These are phyloP conservation scores for Buddleja alternifolia DNA, from an alignment of 257 asterid genomes.

Conservation along the genomic window DNA sequence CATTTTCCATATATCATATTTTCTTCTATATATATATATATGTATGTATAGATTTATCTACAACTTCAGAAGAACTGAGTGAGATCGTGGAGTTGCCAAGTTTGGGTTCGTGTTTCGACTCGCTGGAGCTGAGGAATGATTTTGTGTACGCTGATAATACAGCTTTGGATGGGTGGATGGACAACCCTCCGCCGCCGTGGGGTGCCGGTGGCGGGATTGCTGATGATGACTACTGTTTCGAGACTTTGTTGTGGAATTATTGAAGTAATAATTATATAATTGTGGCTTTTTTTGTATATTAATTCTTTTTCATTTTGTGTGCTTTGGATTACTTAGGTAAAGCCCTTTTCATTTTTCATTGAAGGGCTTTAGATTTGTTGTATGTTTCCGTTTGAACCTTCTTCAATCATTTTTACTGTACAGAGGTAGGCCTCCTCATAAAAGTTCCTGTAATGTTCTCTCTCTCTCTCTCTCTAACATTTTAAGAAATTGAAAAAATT, in stretches of 20 bases:
- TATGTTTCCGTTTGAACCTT: slow-evolving; percentile 1
- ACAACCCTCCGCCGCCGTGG: slow-evolving; percentile 57
- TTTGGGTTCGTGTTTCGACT: slow-evolving; percentile 48
- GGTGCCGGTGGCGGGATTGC: slow-evolving; percentile 27
- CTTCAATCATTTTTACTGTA: slow-evolving; percentile 34
- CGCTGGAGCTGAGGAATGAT: slow-evolving; percentile 46
- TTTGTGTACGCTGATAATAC: slow-evolving; percentile 48
- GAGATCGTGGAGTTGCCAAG: slow-evolving; percentile 81
- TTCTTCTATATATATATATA: no score
- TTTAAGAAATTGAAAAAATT: no score
- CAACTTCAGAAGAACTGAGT: slow-evolving; percentile 57
- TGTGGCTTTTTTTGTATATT: not conserved
- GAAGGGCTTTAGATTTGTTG: slow-evolving; percentile 27
- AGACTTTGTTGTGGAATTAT: slow-evolving; percentile 62
- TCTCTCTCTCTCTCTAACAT: slow-evolving; percentile 9
- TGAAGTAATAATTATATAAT: slow-evolving; percentile 22
- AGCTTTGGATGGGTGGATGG: slow-evolving; percentile 56
- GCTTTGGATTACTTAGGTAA: not conserved
- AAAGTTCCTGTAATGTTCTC: slow-evolving; percentile 9
- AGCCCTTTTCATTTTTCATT: slow-evolving; percentile 30
- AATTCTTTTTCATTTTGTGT: slow-evolving; percentile 3
- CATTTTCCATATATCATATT: no score
- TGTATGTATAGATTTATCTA: slow-evolving; percentile 41
- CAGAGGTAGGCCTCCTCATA: slow-evolving; percentile 30
- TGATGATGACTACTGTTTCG: slow-evolving; percentile 40